These are phyloP conservation scores for Fremontodendron californicum DNA, from an alignment of 345 rosid genomes.

Conservation along the genomic window DNA sequence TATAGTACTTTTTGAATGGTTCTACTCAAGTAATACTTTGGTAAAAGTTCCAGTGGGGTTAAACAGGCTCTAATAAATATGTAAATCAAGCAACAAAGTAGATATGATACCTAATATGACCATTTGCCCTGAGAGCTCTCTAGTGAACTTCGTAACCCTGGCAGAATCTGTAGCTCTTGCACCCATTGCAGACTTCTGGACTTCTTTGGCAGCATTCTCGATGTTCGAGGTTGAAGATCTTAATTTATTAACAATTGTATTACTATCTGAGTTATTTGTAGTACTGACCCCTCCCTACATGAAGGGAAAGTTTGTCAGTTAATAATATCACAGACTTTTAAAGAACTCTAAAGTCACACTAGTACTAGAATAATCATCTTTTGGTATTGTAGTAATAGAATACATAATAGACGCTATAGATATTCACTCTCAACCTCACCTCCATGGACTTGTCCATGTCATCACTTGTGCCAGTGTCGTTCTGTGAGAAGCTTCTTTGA, in stretches of 20 bases:
- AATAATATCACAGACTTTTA: background rate
- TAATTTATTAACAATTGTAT: slow-evolving; percentile 40
- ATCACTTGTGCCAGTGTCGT: slow-evolving; percentile 61
- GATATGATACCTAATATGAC: slow-evolving; percentile 64
- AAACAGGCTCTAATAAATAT: background rate
- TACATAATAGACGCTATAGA: background rate
- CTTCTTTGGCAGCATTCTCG: slow-evolving; percentile 46
- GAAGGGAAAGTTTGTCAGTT: slow-evolving; percentile 8
- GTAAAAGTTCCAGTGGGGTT: background rate
- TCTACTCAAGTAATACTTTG: background rate
- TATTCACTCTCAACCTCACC: slow-evolving; percentile 30
- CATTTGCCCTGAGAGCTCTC: slow-evolving; percentile 67
- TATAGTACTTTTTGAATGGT: background rate
- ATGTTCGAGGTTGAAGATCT: slow-evolving; percentile 39
- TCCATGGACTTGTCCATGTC: slow-evolving; percentile 41
- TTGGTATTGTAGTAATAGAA: background rate
- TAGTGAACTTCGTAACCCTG: slow-evolving; percentile 77
- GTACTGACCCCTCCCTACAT: slow-evolving; percentile 47
- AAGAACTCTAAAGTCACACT: background rate
- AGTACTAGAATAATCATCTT: background rate
- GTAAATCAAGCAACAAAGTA: background rate
- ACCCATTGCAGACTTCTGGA: slow-evolving; percentile 46
- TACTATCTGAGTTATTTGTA: slow-evolving; percentile 36
- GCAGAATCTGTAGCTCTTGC: slow-evolving; percentile 87
- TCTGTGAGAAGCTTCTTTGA: slow-evolving; percentile 70